phyloP scores from a whole-genome alignment of 305 asterid species.

The Fraxinus dipetala region DNA sequence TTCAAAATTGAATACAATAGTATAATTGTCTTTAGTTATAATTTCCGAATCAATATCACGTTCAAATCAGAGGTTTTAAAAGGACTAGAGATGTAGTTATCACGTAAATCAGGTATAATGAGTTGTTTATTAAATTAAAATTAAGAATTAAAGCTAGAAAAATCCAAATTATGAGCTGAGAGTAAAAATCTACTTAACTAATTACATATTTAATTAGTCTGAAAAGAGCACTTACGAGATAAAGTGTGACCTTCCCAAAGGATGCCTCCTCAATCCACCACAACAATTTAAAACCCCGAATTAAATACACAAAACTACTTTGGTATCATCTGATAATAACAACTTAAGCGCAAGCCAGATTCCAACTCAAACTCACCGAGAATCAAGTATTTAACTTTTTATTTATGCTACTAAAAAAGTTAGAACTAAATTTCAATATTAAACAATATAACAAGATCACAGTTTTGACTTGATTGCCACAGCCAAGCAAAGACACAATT shows the following conservation, averaged over 20 bases:
- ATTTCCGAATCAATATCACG: not conserved
- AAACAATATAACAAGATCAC: not conserved
- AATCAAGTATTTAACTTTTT: not conserved
- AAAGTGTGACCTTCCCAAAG: not conserved
- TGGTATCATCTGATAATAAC: not conserved
- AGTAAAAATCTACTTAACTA: not conserved
- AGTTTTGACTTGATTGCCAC: not conserved
- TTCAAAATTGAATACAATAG: not conserved
- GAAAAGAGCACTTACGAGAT: not conserved
- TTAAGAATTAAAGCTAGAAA: not conserved
- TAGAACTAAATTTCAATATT: not conserved
- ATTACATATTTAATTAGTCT: not conserved
- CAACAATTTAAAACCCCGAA: not conserved
- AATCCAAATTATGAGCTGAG: not conserved
- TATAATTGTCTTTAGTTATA: not conserved
- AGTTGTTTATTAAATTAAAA: not conserved
- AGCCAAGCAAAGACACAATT: conserved; percentile 15
- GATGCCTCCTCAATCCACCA: not conserved
- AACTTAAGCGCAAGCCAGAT: not conserved
- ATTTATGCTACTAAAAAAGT: not conserved
- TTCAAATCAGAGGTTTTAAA: not conserved
- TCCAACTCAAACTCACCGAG: not conserved
- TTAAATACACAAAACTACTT: not conserved
- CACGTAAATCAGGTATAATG: not conserved
- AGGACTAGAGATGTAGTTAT: not conserved